These are phyloP conservation scores for Colletotrichum godetiae DNA, from an alignment of 2,329 filamentous ascomycete species.

Conservation along the genomic window DNA sequence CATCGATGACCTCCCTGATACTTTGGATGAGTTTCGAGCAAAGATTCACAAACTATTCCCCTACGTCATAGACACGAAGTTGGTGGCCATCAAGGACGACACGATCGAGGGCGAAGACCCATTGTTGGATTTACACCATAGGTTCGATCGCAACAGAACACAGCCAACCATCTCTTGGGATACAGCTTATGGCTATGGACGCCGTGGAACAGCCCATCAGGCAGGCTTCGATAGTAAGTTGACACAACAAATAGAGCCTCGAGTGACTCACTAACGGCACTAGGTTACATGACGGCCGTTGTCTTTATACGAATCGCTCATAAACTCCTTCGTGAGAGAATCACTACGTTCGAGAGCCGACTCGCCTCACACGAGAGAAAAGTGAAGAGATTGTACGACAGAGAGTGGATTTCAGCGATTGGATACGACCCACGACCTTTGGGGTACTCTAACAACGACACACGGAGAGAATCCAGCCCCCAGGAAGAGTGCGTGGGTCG, in stretches of 20 bases:
- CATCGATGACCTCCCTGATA: slow-evolving; percentile 65
- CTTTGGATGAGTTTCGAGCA: slow-evolving; percentile 62
- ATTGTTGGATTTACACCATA: slow-evolving; percentile 1
- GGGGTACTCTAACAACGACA: background rate
- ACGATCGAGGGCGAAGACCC: slow-evolving; percentile 32
- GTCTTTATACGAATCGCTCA: slow-evolving; percentile 15
- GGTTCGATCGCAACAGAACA: background rate
- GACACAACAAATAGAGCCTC: background rate
- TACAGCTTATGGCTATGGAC: slow-evolving; percentile 9
- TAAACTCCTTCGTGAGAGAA: background rate
- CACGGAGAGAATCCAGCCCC: background rate
- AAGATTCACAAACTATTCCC: slow-evolving; percentile 60
- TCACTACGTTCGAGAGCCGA: background rate
- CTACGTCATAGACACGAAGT: slow-evolving; percentile 70
- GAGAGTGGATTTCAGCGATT: slow-evolving; percentile 4
- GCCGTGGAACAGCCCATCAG: slow-evolving; percentile 1
- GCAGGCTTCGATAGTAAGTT: slow-evolving; percentile 24
- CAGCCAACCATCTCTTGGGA: slow-evolving; percentile 13
- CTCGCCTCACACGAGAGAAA: background rate
- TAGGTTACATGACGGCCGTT: slow-evolving; percentile 25
- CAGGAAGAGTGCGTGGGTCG: background rate
- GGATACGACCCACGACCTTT: background rate
- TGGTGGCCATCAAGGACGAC: slow-evolving; percentile 58
- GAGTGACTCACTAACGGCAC: background rate
- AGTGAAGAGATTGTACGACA: background rate